Percentiles rank a stretch among this genome's conserved stretches.
Conservation (phyloP, 2,329 filamentous ascomycete species). For the Corynespora cassiicola region DNA sequence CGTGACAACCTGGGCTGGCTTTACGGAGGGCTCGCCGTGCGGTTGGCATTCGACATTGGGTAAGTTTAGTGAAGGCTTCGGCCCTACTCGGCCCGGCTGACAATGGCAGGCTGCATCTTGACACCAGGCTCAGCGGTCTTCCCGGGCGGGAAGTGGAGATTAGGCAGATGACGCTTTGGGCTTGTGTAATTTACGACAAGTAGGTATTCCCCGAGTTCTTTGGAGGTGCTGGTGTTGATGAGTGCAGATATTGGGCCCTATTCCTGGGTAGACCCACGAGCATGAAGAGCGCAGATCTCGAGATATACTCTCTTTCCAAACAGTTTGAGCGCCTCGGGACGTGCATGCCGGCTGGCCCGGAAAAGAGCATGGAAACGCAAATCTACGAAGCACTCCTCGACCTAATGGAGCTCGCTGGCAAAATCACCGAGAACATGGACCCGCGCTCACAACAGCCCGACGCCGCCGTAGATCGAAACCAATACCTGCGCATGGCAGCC, state of each 20-base stretch:
- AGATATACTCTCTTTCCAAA: slow-evolving; percentile 55
- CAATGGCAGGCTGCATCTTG: slow-evolving; percentile 56
- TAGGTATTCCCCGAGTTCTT: slow-evolving; percentile 20
- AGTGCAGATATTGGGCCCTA: slow-evolving; percentile 56
- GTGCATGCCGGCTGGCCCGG: slow-evolving; percentile 39
- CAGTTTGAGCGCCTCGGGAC: slow-evolving; percentile 54
- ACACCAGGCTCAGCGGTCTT: slow-evolving; percentile 51
- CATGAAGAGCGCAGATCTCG: slow-evolving; percentile 61
- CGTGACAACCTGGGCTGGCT: slow-evolving; percentile 63
- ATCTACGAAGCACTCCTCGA: slow-evolving; percentile 62
- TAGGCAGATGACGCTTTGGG: slow-evolving; percentile 59
- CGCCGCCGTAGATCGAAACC: slow-evolving; percentile 51
- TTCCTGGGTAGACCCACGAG: slow-evolving; percentile 61
- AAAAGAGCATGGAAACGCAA: slow-evolving; percentile 44
- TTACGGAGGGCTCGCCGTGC: slow-evolving; percentile 53
- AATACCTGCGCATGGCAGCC: slow-evolving; percentile 58
- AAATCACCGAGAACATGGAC: slow-evolving; percentile 56
- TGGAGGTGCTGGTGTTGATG: slow-evolving; percentile 8
- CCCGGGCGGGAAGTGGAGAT: slow-evolving; percentile 56
- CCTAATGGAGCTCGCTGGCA: slow-evolving; percentile 63
- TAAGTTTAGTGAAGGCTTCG: too few species aligned
- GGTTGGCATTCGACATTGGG: slow-evolving; percentile 34
- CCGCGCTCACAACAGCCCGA: slow-evolving; percentile 35
- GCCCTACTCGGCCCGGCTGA: too few species aligned
- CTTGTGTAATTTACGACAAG: slow-evolving; percentile 61